A percentile compares a stretch with the other conserved stretches of the same genome.
phyloP scores from a whole-genome alignment of 768 basidiomycete genomes.

The Hemileccinum impolitum region DNA sequence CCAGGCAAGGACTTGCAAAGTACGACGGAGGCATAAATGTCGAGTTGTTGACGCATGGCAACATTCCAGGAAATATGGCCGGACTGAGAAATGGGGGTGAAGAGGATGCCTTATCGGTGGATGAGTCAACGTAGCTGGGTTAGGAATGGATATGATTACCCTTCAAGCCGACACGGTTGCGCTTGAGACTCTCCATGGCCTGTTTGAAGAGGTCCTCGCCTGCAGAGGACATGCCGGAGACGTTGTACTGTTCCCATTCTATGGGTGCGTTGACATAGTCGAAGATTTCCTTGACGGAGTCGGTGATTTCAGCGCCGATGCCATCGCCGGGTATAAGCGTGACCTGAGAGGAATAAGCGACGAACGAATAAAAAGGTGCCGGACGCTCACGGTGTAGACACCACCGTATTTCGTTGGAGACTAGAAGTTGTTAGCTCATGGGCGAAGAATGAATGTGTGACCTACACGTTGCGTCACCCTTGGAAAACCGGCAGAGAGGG shows the following conservation, averaged over 20 bases:
- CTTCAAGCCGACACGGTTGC: constrained; percentile 97
- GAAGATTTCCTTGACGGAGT: constrained; percentile 99
- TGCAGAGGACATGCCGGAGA: constrained; percentile 91
- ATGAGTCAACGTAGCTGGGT: constrained; percentile 3
- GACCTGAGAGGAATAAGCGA: constrained; percentile 52
- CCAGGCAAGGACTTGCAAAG: constrained; percentile 98
- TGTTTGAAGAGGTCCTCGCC: constrained; percentile 95
- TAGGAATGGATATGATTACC: constrained; percentile 45
- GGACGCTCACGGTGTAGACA: constrained; percentile 72
- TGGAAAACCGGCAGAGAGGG: constrained; percentile 76
- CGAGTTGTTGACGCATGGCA: constrained; percentile 98
- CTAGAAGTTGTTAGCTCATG: constrained; percentile 38
- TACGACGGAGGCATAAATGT: constrained; percentile 98
- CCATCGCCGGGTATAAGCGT: constrained; percentile 98
- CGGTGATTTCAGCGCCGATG: constrained; percentile 94
- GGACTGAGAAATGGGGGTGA: constrained; percentile 93
- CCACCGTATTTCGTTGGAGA: constrained; percentile 88
- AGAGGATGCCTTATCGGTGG: constrained; percentile 77
- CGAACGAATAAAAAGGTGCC: constrained; percentile 1
- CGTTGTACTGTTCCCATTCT: constrained; percentile 98
- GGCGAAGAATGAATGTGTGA: constrained; percentile 10
- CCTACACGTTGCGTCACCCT: constrained; percentile 67
- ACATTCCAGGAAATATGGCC: constrained; percentile 99
- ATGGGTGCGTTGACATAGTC: constrained; percentile 97
- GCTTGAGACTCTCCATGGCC: constrained; percentile 96